Evolutionary conservation across 352 stramenopile species (phyloP).

Genomic region (Globisporangium splendens): DNA sequence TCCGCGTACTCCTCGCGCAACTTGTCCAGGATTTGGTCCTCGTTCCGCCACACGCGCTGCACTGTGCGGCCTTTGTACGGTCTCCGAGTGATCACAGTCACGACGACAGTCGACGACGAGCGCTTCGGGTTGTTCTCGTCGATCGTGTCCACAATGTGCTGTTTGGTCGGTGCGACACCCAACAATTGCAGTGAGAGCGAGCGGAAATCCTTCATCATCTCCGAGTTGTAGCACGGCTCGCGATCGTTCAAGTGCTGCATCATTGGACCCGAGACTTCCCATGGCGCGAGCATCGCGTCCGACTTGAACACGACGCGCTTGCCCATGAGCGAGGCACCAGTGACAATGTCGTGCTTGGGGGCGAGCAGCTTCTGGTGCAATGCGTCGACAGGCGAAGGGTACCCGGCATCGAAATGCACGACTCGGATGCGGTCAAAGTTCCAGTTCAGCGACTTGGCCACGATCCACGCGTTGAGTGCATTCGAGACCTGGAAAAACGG

Average conservation of each 20-base stretch:
- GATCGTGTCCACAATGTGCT: neutral
- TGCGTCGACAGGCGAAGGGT: slow-evolving; percentile 16
- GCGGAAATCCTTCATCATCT: slow-evolving; percentile 53
- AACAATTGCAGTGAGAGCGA: slow-evolving; percentile 16
- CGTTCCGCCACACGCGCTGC: slow-evolving; percentile 26
- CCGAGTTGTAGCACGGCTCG: slow-evolving; percentile 50
- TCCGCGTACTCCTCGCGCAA: slow-evolving; percentile 20
- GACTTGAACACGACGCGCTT: slow-evolving; percentile 23
- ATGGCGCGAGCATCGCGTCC: slow-evolving; percentile 44
- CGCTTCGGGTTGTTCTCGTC: neutral
- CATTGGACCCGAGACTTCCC: slow-evolving; percentile 48
- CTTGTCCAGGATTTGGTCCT: slow-evolving; percentile 17
- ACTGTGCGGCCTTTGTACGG: slow-evolving; percentile 18
- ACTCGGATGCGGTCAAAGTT: slow-evolving; percentile 15
- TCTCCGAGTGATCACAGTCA: slow-evolving; percentile 26
- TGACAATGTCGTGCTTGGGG: slow-evolving; percentile 14
- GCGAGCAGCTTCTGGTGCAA: slow-evolving; percentile 24
- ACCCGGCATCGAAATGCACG: slow-evolving; percentile 25
- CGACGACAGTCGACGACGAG: slow-evolving; percentile 17
- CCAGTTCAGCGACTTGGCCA: slow-evolving; percentile 16
- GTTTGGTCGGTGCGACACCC: slow-evolving; percentile 3
- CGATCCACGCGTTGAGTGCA: slow-evolving; percentile 26
- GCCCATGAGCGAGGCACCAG: slow-evolving; percentile 13
- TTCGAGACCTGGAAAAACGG: slow-evolving; percentile 31
- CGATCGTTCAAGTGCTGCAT: slow-evolving; percentile 69